These are phyloP conservation scores for Dryadomyces sulphureus DNA, from an alignment of 2,329 filamentous ascomycete species.

Conservation along the genomic window DNA sequence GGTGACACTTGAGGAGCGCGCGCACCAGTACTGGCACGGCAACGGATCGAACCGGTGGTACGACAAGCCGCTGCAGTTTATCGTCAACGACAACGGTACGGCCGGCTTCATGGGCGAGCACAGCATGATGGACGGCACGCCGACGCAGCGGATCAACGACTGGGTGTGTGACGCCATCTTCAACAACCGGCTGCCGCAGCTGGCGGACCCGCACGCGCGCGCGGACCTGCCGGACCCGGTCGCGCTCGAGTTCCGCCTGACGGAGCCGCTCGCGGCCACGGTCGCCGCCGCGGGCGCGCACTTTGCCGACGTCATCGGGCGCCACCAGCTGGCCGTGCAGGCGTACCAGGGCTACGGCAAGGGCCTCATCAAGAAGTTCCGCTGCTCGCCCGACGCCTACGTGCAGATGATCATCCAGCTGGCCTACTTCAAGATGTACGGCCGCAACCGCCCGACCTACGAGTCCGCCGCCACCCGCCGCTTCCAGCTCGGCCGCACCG, in stretches of 20 bases:
- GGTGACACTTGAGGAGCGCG: conserved; percentile 88
- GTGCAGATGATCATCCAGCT: conserved; percentile 98
- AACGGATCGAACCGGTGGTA: conserved; percentile 94
- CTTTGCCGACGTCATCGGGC: conserved; percentile 66
- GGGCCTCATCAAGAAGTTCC: conserved; percentile 98
- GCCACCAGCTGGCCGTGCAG: conserved; percentile 86
- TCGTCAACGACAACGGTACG: conserved; percentile 94
- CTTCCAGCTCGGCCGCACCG: conserved; percentile 92
- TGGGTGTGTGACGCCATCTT: conserved; percentile 86
- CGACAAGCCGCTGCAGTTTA: conserved; percentile 96
- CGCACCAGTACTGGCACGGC: conserved; percentile 95
- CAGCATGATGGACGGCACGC: conserved; percentile 99
- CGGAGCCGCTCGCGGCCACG: conserved; percentile 56
- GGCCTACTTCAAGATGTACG: conserved; percentile 98
- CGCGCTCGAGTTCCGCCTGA: conserved; percentile 64
- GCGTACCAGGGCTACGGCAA: conserved; percentile 97
- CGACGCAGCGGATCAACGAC: conserved; percentile 93
- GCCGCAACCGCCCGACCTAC: conserved; percentile 93
- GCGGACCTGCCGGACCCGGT: conserved; percentile 72
- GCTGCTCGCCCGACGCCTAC: conserved; percentile 92
- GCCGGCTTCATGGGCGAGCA: conserved; percentile 97
- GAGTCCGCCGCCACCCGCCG: conserved; percentile 89
- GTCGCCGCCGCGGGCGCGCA: conserved; percentile 66
- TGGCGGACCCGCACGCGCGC: conserved; percentile 62
- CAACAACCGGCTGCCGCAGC: conserved; percentile 74